Evolutionary conservation across 2,329 filamentous ascomycete genomes (phyloP), one percentile per base, ranked within the genome.

Genomic region (Domatiomyces catenatus): DNA sequence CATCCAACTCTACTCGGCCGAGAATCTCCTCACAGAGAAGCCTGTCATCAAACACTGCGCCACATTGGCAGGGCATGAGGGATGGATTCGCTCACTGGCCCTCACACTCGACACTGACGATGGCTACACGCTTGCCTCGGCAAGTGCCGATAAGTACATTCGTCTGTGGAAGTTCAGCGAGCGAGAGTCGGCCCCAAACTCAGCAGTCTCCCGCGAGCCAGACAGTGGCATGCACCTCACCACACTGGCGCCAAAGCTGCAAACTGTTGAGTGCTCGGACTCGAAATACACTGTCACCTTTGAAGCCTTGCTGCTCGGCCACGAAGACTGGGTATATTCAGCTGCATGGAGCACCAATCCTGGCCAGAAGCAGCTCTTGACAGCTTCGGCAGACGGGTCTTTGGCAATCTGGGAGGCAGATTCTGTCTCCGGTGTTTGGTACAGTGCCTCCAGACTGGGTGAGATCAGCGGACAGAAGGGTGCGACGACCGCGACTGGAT

Each of bases 261-360:
- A 96, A 64, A 77, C 78, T 50, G 79, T 98, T 52, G 75, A 77
- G 43, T 74, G 77, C 2, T 71, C 69, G 0, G 72, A 68, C 1
- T 72, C 71, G 3, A 81, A 83, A 57, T 90, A 85, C 66, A 85
- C 84, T 5, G 74, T 94, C 50, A 94, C 88, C 0, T 96, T 98
- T 58, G 92, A 98, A 66, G 92, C 92, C 1, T 72, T 98, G 2
- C 75, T 98, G 5, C 77, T 98, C 2, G 92, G 92, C 7, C 92
- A 98, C 62, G 92, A 98, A 63, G 92, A 98, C 62, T 98, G 92
- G 92, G 90, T 98, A 51, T 96, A 94, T 67, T 93, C 85, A 50
- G 82, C 86, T 1, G 73, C 75, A 50, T 95, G 89, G 89, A 75
- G 77, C 52, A 72, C 73, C 5, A 64, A 71, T 44, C 61, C 67